Conservation (phyloP, 768 basidiomycete genomes). For the Coprinellus micaceus region DNA sequence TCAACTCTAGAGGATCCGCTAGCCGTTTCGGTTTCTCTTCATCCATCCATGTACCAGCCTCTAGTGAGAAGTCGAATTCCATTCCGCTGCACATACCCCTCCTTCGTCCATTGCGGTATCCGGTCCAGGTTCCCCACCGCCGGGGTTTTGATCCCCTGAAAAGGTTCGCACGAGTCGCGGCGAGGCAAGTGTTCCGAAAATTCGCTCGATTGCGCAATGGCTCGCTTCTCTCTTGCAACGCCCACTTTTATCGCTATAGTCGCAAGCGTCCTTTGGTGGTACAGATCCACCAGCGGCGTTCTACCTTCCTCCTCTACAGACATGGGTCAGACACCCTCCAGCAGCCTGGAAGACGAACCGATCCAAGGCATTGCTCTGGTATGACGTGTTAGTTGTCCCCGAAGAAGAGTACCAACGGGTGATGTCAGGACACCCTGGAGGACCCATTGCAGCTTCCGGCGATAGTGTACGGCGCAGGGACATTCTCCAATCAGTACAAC, state of each 20-base stretch:
- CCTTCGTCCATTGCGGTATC: no score
- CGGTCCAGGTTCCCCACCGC: background rate
- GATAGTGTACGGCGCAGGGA: constrained; percentile 69
- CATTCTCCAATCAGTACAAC: constrained; percentile 70
- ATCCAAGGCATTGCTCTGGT: background rate
- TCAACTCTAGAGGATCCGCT: constrained; percentile 48
- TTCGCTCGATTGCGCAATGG: constrained; percentile 14
- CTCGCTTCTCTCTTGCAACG: background rate
- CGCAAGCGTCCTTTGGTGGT: no score
- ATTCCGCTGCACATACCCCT: background rate
- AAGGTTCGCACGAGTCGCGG: background rate
- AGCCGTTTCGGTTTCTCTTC: constrained; percentile 11
- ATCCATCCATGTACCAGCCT: constrained; percentile 7
- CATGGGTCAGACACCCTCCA: no score
- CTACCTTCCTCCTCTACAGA: no score
- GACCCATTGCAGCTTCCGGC: constrained; percentile 38
- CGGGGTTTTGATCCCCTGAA: background rate
- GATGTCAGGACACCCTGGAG: constrained; percentile 27
- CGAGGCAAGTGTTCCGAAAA: constrained; percentile 6
- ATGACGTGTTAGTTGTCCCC: background rate
- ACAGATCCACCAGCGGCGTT: no score
- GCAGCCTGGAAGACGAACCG: background rate
- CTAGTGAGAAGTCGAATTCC: constrained; percentile 4
- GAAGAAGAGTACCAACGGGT: background rate
- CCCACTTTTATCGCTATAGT: no score